Percentiles rank a stretch among this genome's conserved stretches.
These are phyloP conservation scores for Bauhinia variegata DNA, from an alignment of 306 rosid genomes.

Conservation along the genomic window DNA sequence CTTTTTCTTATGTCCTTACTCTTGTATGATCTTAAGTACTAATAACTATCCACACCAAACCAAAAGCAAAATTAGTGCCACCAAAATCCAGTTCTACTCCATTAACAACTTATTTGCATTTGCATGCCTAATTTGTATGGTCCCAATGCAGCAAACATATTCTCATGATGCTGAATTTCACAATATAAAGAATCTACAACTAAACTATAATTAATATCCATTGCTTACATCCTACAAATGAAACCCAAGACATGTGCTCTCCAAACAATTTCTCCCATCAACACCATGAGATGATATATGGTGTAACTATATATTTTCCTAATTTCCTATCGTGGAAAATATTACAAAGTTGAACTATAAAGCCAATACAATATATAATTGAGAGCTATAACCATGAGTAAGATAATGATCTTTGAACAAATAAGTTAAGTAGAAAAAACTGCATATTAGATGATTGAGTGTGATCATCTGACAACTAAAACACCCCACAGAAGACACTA, in stretches of 20 bases:
- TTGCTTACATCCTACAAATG: constrained; percentile 11
- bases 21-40: background rate
- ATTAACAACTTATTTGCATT: background rate
- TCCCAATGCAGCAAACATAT: constrained; percentile 15
- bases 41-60: background rate
- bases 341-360: background rate
- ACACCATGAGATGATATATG: background rate
- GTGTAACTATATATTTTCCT: background rate
- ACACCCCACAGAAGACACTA: background rate
- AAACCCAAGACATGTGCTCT: constrained; percentile 16
- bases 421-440: constrained; percentile 4
- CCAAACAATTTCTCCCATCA: background rate
- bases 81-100: constrained; percentile 4
- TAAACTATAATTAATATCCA: constrained; percentile 15
- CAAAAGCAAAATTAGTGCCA: constrained; percentile 4
- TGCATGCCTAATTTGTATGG: background rate
- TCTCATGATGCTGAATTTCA: constrained; percentile 15
- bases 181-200: constrained; percentile 12
- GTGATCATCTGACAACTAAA: constrained; percentile 20
- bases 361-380: constrained; percentile 15
- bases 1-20: background rate
- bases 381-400: background rate
- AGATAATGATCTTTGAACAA: constrained; percentile 21
- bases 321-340: no score
- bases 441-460: constrained; percentile 15